Conservation (phyloP, 164 flowering plant genomes). For the Malania oleifera region DNA sequence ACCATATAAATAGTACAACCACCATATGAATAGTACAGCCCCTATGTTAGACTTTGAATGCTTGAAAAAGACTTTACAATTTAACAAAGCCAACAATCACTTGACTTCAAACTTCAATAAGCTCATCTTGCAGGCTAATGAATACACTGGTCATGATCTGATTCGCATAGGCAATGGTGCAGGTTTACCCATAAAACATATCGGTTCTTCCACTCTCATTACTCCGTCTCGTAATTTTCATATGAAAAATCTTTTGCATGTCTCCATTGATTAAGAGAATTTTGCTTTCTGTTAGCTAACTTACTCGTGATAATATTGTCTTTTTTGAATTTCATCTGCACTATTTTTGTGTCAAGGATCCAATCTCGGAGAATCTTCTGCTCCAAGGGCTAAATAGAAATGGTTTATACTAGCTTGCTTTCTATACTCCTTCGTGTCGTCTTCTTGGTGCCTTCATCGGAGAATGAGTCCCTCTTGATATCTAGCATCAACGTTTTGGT, state of each 20-base stretch:
- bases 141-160: conserved; percentile 1
- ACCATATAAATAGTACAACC: too few species aligned
- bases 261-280: neutral
- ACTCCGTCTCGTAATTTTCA: neutral
- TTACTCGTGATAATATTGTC: conserved; percentile 2
- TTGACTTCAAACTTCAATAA: too few species aligned
- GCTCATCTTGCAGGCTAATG: too few species aligned
- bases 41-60: too few species aligned
- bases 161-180: conserved; percentile 7
- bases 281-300: neutral
- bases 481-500: too few species aligned
- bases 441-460: too few species aligned
- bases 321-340: conserved; percentile 10
- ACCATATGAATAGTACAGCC: too few species aligned
- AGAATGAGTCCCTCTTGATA: too few species aligned
- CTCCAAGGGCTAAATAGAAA: neutral
- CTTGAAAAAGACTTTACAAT: too few species aligned
- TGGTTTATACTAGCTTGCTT: neutral
- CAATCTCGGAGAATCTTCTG: neutral
- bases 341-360: conserved; percentile 4
- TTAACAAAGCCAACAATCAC: too few species aligned
- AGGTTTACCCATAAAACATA: neutral
- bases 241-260: conserved; percentile 1
- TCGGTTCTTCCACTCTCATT: neutral
- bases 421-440: neutral